Percentiles rank a stretch among this genome's conserved stretches.
These are phyloP conservation scores for Eimeria maxima DNA, from an alignment of 169 alveolate species.

Conservation along the genomic window DNA sequence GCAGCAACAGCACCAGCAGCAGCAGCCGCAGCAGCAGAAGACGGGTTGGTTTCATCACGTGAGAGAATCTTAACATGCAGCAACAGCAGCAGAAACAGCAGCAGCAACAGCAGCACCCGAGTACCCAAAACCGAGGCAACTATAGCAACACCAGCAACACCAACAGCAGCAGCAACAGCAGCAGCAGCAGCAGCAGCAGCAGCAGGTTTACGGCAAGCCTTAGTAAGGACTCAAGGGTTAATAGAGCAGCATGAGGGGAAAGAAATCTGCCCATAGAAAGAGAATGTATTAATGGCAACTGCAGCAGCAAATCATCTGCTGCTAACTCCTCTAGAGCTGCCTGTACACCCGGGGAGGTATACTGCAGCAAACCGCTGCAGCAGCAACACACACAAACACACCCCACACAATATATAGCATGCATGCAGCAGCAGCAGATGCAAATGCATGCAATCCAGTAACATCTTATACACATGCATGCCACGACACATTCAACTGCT, in stretches of 20 bases:
- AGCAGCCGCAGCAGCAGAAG: background rate
- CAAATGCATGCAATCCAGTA: no score
- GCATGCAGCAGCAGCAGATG: no score
- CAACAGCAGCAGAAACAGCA: no score
- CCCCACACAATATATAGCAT: background rate
- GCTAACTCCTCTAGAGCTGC: background rate
- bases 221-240: background rate
- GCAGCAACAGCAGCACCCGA: background rate
- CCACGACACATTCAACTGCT: no score
- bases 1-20: background rate
- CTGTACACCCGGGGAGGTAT: background rate
- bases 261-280: background rate
- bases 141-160: background rate
- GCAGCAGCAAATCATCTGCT: background rate
- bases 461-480: no score
- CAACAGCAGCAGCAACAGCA: background rate
- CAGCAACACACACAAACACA: background rate
- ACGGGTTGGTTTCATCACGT: no score
- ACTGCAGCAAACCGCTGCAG: constrained; percentile 8
- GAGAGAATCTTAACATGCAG: no score
- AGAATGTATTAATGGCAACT: background rate
- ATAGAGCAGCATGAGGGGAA: background rate
- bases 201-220: background rate
- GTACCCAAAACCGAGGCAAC: no score
- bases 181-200: constrained; percentile 12